Evolutionary conservation across 495 filamentous ascomycete species (phyloP).

Genomic region (Penicillium ucsense): DNA sequence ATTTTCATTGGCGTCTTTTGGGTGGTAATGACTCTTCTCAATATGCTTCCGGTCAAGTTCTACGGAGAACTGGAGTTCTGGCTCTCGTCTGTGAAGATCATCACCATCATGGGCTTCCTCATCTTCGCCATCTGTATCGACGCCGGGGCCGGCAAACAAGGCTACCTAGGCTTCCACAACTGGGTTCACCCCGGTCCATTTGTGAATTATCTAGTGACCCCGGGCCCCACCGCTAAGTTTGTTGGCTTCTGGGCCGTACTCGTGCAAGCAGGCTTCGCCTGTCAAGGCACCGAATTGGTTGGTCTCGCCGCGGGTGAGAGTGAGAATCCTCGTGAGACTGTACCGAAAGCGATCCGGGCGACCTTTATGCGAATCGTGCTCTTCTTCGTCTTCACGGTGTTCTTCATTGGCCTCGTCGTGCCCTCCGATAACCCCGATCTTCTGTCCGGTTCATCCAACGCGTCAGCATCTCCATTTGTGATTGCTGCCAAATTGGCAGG

Average conservation of each 20-base stretch:
- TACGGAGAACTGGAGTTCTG: constrained; percentile 49
- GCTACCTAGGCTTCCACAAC: constrained; percentile 46
- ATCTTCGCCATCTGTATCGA: constrained; percentile 32
- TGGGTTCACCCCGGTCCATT: constrained; percentile 56
- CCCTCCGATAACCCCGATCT: constrained; percentile 30
- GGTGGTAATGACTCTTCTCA: constrained; percentile 49
- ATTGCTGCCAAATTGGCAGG: constrained; percentile 46
- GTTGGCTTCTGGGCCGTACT: constrained; percentile 27
- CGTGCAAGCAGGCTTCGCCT: constrained; percentile 48
- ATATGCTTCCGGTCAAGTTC: constrained; percentile 42
- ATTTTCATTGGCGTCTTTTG: constrained; percentile 60
- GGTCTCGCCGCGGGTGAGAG: constrained; percentile 57
- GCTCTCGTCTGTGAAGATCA: constrained; percentile 47
- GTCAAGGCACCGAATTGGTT: constrained; percentile 54
- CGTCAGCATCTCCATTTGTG: constrained; percentile 40
- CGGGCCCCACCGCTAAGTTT: constrained; percentile 42
- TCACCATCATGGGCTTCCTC: constrained; percentile 43
- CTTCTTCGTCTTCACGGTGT: constrained; percentile 51
- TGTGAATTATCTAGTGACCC: constrained; percentile 46
- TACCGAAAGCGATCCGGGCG: constrained; percentile 54
- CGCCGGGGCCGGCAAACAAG: constrained; percentile 45
- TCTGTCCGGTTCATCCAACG: constrained; percentile 16
- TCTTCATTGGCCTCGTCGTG: constrained; percentile 58
- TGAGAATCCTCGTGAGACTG: constrained; percentile 48
- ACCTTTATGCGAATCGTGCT: constrained; percentile 61